Evolutionary conservation across 306 rosid species (phyloP).

Genomic region (Astragalus glycyphyllos): DNA sequence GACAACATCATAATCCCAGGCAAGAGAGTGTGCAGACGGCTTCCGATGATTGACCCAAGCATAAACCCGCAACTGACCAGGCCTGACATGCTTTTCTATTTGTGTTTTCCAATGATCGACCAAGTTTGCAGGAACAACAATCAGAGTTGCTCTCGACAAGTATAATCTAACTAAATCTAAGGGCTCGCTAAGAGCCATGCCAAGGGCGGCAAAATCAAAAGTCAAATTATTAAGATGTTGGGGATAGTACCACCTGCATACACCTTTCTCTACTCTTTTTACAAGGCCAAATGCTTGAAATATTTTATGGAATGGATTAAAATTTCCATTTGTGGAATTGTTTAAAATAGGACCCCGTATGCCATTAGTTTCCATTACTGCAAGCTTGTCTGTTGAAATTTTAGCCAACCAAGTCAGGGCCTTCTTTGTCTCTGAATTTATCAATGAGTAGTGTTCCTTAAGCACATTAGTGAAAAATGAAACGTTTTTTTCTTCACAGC

Average conservation of each 20-base stretch:
- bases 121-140: constrained; percentile 93
- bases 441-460: constrained; percentile 71
- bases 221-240: constrained; percentile 71
- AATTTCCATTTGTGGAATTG: constrained; percentile 48
- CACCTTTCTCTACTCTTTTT: constrained; percentile 72
- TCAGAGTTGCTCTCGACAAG: constrained; percentile 88
- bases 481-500: constrained; percentile 74
- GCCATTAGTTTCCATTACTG: constrained; percentile 83
- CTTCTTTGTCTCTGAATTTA: constrained; percentile 70
- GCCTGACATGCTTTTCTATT: constrained; percentile 84
- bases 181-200: constrained; percentile 73
- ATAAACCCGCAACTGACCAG: constrained; percentile 73
- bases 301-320: constrained; percentile 62
- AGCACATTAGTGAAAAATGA: constrained; percentile 81
- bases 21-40: constrained; percentile 86
- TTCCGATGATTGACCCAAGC: constrained; percentile 76
- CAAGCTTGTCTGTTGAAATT: constrained; percentile 64
- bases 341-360: constrained; percentile 70
- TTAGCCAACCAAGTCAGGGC: constrained; percentile 81
- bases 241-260: constrained; percentile 79
- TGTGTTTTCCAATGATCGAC: constrained; percentile 94
- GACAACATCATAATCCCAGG: constrained; percentile 96
- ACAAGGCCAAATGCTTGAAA: constrained; percentile 86
- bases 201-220: constrained; percentile 89
- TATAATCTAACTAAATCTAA: constrained; percentile 79